Percentiles rank a stretch among this genome's conserved stretches.
These are phyloP conservation scores for Quercus aquifolioides DNA, from an alignment of 306 rosid species.

Conservation along the genomic window DNA sequence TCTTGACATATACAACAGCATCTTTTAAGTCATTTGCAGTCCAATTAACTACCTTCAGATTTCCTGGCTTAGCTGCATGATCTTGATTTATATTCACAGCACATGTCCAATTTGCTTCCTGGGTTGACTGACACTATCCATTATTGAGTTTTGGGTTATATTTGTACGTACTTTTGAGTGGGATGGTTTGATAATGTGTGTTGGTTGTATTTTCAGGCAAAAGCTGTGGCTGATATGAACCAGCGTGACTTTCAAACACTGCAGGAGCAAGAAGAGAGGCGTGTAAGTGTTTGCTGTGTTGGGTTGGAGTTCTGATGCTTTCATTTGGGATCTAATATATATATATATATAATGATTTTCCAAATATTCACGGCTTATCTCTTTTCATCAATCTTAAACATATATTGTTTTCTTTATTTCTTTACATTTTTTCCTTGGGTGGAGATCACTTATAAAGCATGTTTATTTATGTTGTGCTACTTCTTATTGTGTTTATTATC, in stretches of 20 bases:
- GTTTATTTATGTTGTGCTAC: neutral
- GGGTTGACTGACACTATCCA: neutral
- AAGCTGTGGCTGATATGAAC: constrained; percentile 92
- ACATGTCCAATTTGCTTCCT: constrained; percentile 6
- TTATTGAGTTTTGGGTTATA: constrained; percentile 8
- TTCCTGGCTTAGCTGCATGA: constrained; percentile 4
- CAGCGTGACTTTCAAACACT: constrained; percentile 64
- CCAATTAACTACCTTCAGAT: neutral
- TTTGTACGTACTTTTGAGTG: neutral
- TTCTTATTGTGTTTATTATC: neutral
- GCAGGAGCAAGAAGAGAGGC: constrained; percentile 90
- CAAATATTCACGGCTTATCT: neutral
- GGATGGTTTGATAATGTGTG: constrained; percentile 15
- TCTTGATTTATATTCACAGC: neutral
- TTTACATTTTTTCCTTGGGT: neutral
- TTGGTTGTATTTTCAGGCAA: constrained; percentile 49
- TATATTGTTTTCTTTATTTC: neutral
- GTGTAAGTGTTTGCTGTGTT: constrained; percentile 48
- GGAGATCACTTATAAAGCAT: neutral
- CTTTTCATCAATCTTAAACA: neutral
- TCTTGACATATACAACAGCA: neutral
- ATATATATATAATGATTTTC: constrained; percentile 1
- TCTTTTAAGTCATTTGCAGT: neutral
- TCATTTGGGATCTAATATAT: neutral
- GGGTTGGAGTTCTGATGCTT: constrained; percentile 4